These are phyloP conservation scores for Hysterangium stoloniferum DNA, from an alignment of 768 basidiomycete genomes.

Conservation along the genomic window DNA sequence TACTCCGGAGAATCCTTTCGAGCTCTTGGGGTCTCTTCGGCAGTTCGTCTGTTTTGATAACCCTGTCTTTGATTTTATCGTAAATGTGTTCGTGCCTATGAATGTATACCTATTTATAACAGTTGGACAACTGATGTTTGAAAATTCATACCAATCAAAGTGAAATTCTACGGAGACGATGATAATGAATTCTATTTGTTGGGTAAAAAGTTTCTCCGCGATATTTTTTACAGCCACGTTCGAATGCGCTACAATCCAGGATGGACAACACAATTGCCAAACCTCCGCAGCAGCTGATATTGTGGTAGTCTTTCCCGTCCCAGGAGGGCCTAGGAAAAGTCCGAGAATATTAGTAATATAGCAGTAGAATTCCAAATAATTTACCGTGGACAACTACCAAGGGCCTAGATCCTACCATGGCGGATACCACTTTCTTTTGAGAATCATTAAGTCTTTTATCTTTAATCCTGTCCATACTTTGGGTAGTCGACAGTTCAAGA, in stretches of 20 bases:
- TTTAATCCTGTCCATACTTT: no score
- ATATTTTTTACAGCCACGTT: conserved; percentile 90
- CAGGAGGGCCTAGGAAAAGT: conserved; percentile 65
- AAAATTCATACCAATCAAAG: conserved; percentile 48
- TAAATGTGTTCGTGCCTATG: conserved; percentile 80
- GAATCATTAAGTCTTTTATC: no score
- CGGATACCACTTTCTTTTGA: no score
- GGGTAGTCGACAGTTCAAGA: no score
- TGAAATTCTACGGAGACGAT: conserved; percentile 68
- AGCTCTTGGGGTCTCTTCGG: conserved; percentile 23
- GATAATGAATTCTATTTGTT: conserved; percentile 48
- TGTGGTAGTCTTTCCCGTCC: conserved; percentile 68
- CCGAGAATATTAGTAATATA: no score
- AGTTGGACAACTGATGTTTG: not conserved
- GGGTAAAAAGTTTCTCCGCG: conserved; percentile 63
- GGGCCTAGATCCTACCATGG: no score
- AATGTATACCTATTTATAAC: not conserved
- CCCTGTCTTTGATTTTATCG: conserved; percentile 33
- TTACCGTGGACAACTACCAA: no score
- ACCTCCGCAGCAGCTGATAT: conserved; percentile 41
- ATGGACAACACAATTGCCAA: conserved; percentile 35
- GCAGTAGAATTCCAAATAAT: no score
- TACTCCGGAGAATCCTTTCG: conserved; percentile 29
- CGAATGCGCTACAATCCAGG: conserved; percentile 80
- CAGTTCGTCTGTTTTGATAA: conserved; percentile 47